Evolutionary conservation across 139 green algal species (phyloP).

Genomic region (Chlorella sp.): DNA sequence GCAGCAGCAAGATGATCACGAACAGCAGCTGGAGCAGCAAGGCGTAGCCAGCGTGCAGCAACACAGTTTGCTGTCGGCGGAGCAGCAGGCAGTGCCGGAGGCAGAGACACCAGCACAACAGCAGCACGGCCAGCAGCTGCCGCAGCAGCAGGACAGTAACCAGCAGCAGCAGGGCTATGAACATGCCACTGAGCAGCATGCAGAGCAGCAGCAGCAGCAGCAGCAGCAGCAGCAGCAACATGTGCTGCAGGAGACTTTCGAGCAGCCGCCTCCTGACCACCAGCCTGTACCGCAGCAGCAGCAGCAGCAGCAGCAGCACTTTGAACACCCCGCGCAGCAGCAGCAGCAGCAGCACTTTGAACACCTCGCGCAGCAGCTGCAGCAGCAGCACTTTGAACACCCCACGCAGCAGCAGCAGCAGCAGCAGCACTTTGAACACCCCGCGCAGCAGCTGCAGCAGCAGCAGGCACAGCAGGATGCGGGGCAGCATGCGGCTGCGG

Average conservation of each 20-base stretch:
- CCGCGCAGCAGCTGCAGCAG: background rate
- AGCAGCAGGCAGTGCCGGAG: background rate
- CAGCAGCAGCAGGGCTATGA: background rate
- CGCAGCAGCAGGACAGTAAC: background rate
- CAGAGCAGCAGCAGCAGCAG: background rate
- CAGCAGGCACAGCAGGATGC: background rate
- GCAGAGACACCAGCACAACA: background rate
- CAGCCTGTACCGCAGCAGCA: background rate
- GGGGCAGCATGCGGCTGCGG: background rate
- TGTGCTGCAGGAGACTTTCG: background rate
- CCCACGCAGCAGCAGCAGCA: constrained; percentile 10
- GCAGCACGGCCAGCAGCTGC: background rate
- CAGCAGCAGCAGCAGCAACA: background rate
- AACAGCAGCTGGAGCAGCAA: constrained; percentile 1
- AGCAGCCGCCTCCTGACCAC: background rate
- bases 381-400: background rate
- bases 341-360: background rate
- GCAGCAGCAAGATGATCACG: background rate
- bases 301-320: constrained; percentile 21
- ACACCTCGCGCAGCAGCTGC: background rate
- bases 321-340: background rate
- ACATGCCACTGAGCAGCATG: background rate
- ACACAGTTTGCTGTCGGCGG: too few relatives aligned
- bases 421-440: too few relatives aligned
- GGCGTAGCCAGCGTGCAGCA: background rate